Base-by-base conservation (phyloP, 2,329 filamentous ascomycete genomes). In the Colletotrichum lupini region DNA sequence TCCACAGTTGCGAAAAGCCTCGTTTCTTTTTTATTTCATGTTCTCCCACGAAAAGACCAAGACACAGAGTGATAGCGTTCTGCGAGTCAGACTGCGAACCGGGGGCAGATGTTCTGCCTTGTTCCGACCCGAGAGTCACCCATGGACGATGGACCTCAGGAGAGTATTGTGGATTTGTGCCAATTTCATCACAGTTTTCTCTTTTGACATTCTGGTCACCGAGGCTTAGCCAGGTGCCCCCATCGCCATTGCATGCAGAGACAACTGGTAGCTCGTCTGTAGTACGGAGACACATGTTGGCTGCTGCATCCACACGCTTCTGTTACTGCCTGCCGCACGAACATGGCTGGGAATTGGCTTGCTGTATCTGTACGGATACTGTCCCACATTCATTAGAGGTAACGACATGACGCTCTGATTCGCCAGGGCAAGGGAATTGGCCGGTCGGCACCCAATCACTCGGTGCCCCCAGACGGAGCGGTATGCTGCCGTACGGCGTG, bases 71-170 rank as follows among this genome's bases (percentile, higher is more conserved):
- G 16, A 68, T 69, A 53, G 3, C 37, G 19, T 35, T 58, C 58
- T 68, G 32, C 65, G 65, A 68, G 69, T 68, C 65, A 68, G 66
- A 16, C 19, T 12, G 58, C 30, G 37, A 55, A 9, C 14, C 32
- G 19, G 59, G 69, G 53, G 65, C 37, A 63, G 59, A 64, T 46
- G 22, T 35, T 59, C 65, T 68, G 53, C 69, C 59, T 68, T 53
- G 53, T 30, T 37, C 42, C 59, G 59, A 61, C 66, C 53, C 22
- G 42, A 37, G 16, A 46, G 63, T 26, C 46, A 59, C 24, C 56
- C 69, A 59, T 53, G n/a, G 65, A 35, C 32, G 9, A 35, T 35
- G 32, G 32, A 35, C 32, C 32, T 55, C 22, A 16, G 69, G 65
- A 63, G 58, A 22, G 46, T 24, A 32, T 32, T 32, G 66, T 69